Evolutionary conservation across 805 yeast genomes (phyloP).

Genomic region (Candida cerambycidarum): DNA sequence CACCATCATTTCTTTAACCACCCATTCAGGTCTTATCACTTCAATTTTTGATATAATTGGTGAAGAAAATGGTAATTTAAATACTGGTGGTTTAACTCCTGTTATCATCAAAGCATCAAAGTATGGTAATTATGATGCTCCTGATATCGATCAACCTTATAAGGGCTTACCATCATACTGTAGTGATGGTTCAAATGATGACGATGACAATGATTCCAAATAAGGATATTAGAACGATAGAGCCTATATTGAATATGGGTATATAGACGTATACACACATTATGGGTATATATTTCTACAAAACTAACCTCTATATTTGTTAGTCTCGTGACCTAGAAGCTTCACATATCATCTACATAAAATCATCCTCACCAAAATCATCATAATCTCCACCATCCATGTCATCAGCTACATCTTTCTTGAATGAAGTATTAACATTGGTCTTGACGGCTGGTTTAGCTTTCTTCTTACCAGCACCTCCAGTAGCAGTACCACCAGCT

Average conservation of each 20-base stretch:
- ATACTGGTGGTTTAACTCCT: slow-evolving; percentile 31
- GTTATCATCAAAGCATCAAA: slow-evolving; percentile 21
- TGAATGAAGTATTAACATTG: slow-evolving; percentile 49
- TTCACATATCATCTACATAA: slow-evolving; percentile 61
- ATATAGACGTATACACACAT: no score
- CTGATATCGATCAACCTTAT: slow-evolving; percentile 15
- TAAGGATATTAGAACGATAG: not conserved
- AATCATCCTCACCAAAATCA: slow-evolving; percentile 78
- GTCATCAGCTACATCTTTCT: slow-evolving; percentile 65
- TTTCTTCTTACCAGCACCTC: slow-evolving; percentile 95
- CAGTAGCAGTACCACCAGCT: slow-evolving; percentile 82
- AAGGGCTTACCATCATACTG: slow-evolving; percentile 15
- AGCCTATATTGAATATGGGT: not conserved
- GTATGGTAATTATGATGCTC: slow-evolving; percentile 9
- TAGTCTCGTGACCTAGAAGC: no score
- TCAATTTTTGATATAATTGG: slow-evolving; percentile 24
- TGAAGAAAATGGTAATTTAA: slow-evolving; percentile 24
- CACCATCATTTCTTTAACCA: slow-evolving; percentile 24
- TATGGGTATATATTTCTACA: no score
- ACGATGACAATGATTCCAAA: not conserved
- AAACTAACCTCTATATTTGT: not conserved
- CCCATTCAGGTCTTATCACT: slow-evolving; percentile 30
- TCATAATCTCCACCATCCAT: slow-evolving; percentile 46
- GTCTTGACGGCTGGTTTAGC: slow-evolving; percentile 77
- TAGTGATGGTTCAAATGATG: not conserved